Base-by-base conservation (phyloP, 345 rosid genomes). In the Luvunga scandens region DNA sequence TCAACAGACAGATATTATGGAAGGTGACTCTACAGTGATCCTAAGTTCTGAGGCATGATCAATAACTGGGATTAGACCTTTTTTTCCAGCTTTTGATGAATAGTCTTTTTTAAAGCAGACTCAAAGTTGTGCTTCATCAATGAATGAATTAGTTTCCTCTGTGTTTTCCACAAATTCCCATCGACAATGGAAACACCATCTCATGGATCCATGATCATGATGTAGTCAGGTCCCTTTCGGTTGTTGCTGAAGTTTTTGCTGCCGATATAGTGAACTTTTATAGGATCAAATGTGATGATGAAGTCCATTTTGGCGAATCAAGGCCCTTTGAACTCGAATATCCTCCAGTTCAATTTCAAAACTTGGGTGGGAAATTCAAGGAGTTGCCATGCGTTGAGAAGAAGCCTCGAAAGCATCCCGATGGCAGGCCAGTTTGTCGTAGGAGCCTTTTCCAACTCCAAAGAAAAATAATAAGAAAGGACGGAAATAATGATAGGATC, bases 1-100 rank as follows among this genome's bases (percentile, higher is more conserved):
- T 25, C 86, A 62, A 2, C 80, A 61, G 81, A 50, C 6, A 87
- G 24, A 62, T 85, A 85, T 78, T 85, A 81, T 30, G 73, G 21
- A 30, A 42, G 12, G 4, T 42, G 14, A 42, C 14, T 83, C 81
- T 21, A 83, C 69, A 7, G 9, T 74, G 9, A 5, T 30, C 39
- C 55, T 81, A 1, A 12, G 24, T 22, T 10, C 31, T 1, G 69
- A 66, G 18, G 34, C 63, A 68, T 60, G 71, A 1, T 81, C 71
- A 5, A 84, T 69, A 27, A 76, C 62, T 4, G 69, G 45, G 8
- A 72, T 61, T 1, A 79, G 63, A 9, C 81, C 75, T 34, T 50
- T 34, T 50, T 53, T 6, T 31, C 45, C 7, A 73, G 33, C 28
- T 81, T 79, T 6, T 55, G 21, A 25, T 25, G 21, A 28, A 45